Evolutionary conservation across 495 filamentous ascomycete genomes (phyloP), one percentile per base, ranked within the genome.

Genomic region (Jackrogersella multiformis): DNA sequence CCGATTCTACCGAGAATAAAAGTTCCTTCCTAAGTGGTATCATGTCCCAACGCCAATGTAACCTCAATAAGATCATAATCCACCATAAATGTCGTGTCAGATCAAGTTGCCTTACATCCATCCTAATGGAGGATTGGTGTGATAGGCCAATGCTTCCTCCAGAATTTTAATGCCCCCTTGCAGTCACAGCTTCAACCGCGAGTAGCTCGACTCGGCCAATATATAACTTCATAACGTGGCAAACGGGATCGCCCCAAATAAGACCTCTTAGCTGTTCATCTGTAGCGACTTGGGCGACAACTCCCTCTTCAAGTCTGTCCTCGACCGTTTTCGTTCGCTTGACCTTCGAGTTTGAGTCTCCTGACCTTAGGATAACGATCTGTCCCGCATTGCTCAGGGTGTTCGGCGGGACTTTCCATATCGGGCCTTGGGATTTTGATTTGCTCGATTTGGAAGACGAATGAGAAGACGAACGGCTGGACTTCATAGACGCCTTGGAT

Each of bases 181-280:
- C 88, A 55, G 86, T 88, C 6, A 90, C 88, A 6, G 89, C 90
- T 41, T 82, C 85, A 4, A 85, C 87, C 21, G 89, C 89, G 60
- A 94, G 73, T 9, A 80, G 75, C 67, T 93, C 88, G 34, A 95
- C 85, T 54, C 92, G 76, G 16, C 80, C 81, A 21, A 84, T 80
- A 77, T 95, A 95, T 38, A 93, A 62, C 73, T 79, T 84, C 91
- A 95, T 94, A 72, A 86, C 83, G 74, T 95, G 92, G 77, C 86
- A 89, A 12, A 92, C 76, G 0, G 90, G 90, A 73, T 95, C 92
- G 0, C 92, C 92, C 82, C 91, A 95, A 0, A 95, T 79, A 8
- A 90, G 84, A 1, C 79, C 80, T 24, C 88, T 77, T 20, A 95
- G 76, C 63, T 88, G 75, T 44, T 87, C 83, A 74, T 93, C 88